phyloP scores from a whole-genome alignment of 2,329 filamentous ascomycete genomes.

The Xylariaceae sp. region DNA sequence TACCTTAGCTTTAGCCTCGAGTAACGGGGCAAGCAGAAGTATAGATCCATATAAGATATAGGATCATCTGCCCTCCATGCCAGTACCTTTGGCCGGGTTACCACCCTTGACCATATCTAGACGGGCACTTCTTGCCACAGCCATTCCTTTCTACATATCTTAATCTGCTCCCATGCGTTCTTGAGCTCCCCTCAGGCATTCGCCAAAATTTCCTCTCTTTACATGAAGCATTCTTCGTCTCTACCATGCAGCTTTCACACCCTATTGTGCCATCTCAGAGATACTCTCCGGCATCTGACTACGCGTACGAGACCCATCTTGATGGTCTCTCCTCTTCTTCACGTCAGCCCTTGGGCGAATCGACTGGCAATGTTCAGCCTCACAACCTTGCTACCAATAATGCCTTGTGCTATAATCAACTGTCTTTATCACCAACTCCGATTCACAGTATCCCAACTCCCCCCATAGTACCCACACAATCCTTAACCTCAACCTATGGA shows the following conservation, averaged over 20 bases:
- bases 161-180: conserved; percentile 33
- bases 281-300: conserved; percentile 44
- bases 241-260: conserved; percentile 39
- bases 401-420: conserved; percentile 42
- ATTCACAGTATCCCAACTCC: conserved; percentile 39
- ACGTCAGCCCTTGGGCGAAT: conserved; percentile 48
- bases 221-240: conserved; percentile 31
- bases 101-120: conserved; percentile 24
- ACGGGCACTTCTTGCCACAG: conserved; percentile 32
- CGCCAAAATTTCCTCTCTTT: conserved; percentile 30
- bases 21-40: conserved; percentile 4
- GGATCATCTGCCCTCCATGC: conserved; percentile 31
- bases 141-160: conserved; percentile 37
- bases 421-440: conserved; percentile 41
- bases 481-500: conserved; percentile 47
- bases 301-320: conserved; percentile 43
- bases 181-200: conserved; percentile 30
- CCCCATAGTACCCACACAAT: conserved; percentile 47
- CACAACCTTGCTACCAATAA: conserved; percentile 35
- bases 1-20: conserved; percentile 17
- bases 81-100: conserved; percentile 22
- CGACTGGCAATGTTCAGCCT: conserved; percentile 49
- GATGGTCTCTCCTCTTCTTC: conserved; percentile 34
- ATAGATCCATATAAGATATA: conserved; percentile 31
- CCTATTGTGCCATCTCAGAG: conserved; percentile 50